phyloP scores from a whole-genome alignment of 352 stramenopile genomes.

The Thraustochytrium sp. region DNA sequence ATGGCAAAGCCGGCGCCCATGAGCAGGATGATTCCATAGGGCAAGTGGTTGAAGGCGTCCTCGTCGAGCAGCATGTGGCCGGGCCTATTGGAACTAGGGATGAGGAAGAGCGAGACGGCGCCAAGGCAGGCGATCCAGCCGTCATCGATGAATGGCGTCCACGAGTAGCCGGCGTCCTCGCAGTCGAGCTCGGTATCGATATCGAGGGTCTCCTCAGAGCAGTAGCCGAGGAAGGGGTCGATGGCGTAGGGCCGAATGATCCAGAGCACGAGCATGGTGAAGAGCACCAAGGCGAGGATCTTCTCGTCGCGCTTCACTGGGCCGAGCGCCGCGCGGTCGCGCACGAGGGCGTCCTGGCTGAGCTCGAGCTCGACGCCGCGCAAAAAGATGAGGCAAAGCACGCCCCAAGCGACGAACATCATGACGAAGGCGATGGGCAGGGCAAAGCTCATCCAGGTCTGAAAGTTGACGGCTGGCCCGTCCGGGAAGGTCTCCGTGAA shows the following conservation, averaged over 20 bases:
- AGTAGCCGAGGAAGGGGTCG: neutral
- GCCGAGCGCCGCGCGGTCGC: neutral
- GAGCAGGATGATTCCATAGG: neutral
- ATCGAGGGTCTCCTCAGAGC: neutral
- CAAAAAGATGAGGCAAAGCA: neutral
- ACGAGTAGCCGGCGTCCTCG: no score
- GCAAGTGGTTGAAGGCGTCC: neutral
- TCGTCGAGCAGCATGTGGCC: neutral
- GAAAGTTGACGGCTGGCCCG: neutral
- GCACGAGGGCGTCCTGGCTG: neutral
- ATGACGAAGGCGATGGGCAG: neutral
- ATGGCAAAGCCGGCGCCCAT: neutral
- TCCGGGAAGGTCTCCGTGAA: neutral
- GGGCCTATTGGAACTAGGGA: neutral
- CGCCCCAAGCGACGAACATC: neutral
- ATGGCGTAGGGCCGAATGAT: conserved; percentile 14
- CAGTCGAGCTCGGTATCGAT: neutral
- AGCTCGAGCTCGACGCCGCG: neutral
- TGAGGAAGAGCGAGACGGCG: neutral
- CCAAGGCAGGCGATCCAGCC: neutral
- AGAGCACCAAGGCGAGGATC: neutral
- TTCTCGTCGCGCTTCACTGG: neutral
- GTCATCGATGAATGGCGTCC: no score
- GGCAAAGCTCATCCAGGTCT: neutral
- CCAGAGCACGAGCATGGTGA: conserved; percentile 16